A percentile compares a stretch with the other conserved stretches of the same genome.
phyloP scores from a whole-genome alignment of 768 basidiomycete species.

The Leccinellum rugosiceps region DNA sequence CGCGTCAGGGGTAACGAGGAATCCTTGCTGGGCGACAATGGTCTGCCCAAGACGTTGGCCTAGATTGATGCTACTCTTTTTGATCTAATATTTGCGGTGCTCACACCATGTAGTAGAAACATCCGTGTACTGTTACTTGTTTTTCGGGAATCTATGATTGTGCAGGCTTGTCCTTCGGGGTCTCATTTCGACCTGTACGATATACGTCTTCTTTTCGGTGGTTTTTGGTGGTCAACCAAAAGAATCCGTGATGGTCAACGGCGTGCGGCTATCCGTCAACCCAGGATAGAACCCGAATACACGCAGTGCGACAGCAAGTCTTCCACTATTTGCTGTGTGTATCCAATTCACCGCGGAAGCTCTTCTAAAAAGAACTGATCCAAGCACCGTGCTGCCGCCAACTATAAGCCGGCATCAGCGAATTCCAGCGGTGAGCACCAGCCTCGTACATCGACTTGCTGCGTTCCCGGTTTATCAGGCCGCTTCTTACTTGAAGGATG shows the following conservation, averaged over 20 bases:
- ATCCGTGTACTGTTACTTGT: conserved; percentile 5
- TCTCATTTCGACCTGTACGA: too few relatives aligned
- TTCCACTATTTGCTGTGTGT: too few relatives aligned
- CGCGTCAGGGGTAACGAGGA: conserved; percentile 61
- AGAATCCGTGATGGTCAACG: neutral
- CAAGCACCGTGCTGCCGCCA: neutral
- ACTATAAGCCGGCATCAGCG: too few relatives aligned
- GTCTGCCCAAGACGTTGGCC: conserved; percentile 61
- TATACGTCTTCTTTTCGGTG: neutral
- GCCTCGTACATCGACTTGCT: too few relatives aligned
- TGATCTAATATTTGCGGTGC: neutral
- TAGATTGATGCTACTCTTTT: conserved; percentile 9
- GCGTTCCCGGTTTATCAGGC: too few relatives aligned
- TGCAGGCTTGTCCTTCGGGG: neutral
- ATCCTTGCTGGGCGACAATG: conserved; percentile 61
- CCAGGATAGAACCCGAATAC: too few relatives aligned
- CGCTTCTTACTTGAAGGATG: neutral
- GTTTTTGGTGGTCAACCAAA: neutral
- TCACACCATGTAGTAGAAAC: neutral
- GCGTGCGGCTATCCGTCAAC: neutral
- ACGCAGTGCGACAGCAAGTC: too few relatives aligned
- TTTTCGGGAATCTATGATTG: conserved; percentile 1
- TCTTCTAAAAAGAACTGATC: neutral
- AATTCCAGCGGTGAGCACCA: too few relatives aligned
- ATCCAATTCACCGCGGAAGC: neutral